phyloP scores from a whole-genome alignment of 495 filamentous ascomycete genomes.

The Hypoxylon trugodes region DNA sequence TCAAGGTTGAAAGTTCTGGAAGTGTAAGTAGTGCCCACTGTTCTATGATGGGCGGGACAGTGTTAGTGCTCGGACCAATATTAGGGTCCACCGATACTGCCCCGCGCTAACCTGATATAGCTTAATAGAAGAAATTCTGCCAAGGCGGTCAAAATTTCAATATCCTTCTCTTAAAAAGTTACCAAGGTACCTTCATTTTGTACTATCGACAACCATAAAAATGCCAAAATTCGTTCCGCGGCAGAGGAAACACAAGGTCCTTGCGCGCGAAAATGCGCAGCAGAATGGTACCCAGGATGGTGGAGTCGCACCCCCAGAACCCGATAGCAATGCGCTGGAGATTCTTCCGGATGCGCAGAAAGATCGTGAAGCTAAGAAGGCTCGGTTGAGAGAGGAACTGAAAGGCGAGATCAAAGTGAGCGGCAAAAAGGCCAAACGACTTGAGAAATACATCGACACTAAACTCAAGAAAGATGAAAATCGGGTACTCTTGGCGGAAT shows the following conservation, averaged over 20 bases:
- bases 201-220: slow-evolving; percentile 44
- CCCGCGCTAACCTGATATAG: slow-evolving; percentile 39
- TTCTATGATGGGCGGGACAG: no score
- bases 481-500: slow-evolving; percentile 79
- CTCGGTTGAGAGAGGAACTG: slow-evolving; percentile 63
- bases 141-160: slow-evolving; percentile 58
- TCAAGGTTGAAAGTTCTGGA: no score
- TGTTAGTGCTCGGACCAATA: no score
- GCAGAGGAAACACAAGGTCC: slow-evolving; percentile 79
- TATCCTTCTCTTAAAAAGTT: slow-evolving; percentile 9
- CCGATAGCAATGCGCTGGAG: slow-evolving; percentile 76
- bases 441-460: slow-evolving; percentile 97
- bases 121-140: slow-evolving; percentile 48
- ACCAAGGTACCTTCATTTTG: slow-evolving; percentile 6
- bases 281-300: slow-evolving; percentile 46
- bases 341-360: slow-evolving; percentile 70
- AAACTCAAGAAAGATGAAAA: slow-evolving; percentile 97
- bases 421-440: slow-evolving; percentile 89
- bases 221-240: slow-evolving; percentile 81
- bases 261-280: slow-evolving; percentile 62
- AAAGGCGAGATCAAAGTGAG: slow-evolving; percentile 80
- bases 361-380: slow-evolving; percentile 73
- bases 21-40: no score
- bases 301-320: slow-evolving; percentile 32
- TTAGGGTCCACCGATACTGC: neutral